Percentiles rank a stretch among this genome's conserved stretches.
phyloP scores from a whole-genome alignment of 2,329 filamentous ascomycete species.

The Aureobasidium sp. region DNA sequence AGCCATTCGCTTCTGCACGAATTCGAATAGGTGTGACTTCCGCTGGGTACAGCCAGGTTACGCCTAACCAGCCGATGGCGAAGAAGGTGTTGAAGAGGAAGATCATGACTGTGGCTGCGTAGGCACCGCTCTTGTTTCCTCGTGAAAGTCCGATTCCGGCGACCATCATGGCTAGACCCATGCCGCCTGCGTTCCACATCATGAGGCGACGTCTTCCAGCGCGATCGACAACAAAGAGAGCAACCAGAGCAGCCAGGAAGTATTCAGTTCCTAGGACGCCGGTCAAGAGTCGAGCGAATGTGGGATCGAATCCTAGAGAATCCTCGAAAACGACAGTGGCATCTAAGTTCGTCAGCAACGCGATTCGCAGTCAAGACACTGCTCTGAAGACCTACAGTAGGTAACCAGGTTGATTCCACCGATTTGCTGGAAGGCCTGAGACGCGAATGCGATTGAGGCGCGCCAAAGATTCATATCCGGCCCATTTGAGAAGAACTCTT shows the following conservation, averaged over 20 bases:
- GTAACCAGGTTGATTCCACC: conserved; percentile 8
- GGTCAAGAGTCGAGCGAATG: conserved; percentile 22
- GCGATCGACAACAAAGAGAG: conserved; percentile 26
- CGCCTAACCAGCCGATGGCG: conserved; percentile 30
- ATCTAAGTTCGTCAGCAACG: background rate
- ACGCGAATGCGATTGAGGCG: background rate
- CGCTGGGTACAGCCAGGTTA: conserved; percentile 30
- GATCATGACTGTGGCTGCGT: conserved; percentile 30
- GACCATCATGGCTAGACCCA: conserved; percentile 21
- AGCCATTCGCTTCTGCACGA: conserved; percentile 30
- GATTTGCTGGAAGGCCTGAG: conserved; percentile 10
- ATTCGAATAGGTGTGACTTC: conserved; percentile 31
- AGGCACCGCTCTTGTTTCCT: background rate
- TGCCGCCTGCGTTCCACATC: conserved; percentile 23
- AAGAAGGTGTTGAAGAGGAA: conserved; percentile 35
- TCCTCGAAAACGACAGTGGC: conserved; percentile 19
- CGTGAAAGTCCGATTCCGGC: conserved; percentile 16
- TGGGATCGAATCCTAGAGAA: conserved; percentile 20
- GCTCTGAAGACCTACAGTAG: background rate
- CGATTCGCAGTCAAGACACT: background rate
- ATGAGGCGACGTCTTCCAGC: conserved; percentile 26
- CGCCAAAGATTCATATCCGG: background rate
- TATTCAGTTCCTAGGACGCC: conserved; percentile 26
- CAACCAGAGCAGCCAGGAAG: conserved; percentile 22
- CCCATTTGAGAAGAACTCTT: conserved; percentile 24